phyloP scores from a whole-genome alignment of 805 yeast genomes.

The Torulaspora gathmanii region DNA sequence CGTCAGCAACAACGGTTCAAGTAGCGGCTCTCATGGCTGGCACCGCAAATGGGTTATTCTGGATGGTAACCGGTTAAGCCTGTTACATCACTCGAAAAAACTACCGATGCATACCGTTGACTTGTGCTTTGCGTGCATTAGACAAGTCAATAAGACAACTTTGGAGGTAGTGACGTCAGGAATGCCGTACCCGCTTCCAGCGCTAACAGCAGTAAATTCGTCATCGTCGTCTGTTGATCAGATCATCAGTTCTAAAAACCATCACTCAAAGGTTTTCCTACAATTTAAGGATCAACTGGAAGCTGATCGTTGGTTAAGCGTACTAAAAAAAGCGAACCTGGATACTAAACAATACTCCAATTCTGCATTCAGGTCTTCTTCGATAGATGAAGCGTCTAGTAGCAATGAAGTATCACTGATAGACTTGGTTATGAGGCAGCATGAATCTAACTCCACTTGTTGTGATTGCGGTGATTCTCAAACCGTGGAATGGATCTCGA shows the following conservation, averaged over 20 bases:
- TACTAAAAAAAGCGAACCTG: conserved; percentile 5
- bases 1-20: background rate
- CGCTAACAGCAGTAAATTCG: conserved; percentile 4
- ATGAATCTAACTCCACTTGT: conserved; percentile 58
- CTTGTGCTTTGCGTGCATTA: conserved; percentile 61
- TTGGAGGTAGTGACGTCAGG: conserved; percentile 71
- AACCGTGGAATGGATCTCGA: conserved; percentile 79
- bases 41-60: conserved; percentile 84
- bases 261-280: conserved; percentile 36
- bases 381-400: background rate
- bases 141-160: conserved; percentile 25
- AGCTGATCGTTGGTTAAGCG: conserved; percentile 47
- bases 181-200: conserved; percentile 32
- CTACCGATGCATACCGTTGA: conserved; percentile 41
- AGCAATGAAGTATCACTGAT: conserved; percentile 7
- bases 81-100: conserved; percentile 72
- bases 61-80: conserved; percentile 60
- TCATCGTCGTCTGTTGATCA: conserved; percentile 7
- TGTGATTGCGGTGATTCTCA: conserved; percentile 70
- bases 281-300: conserved; percentile 72
- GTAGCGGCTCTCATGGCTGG: conserved; percentile 48
- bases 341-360: conserved; percentile 3
- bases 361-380: background rate
- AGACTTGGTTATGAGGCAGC: conserved; percentile 31
- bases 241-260: conserved; percentile 13